Evolutionary conservation across 805 yeast genomes (phyloP).

Genomic region (Pichia heedii): DNA sequence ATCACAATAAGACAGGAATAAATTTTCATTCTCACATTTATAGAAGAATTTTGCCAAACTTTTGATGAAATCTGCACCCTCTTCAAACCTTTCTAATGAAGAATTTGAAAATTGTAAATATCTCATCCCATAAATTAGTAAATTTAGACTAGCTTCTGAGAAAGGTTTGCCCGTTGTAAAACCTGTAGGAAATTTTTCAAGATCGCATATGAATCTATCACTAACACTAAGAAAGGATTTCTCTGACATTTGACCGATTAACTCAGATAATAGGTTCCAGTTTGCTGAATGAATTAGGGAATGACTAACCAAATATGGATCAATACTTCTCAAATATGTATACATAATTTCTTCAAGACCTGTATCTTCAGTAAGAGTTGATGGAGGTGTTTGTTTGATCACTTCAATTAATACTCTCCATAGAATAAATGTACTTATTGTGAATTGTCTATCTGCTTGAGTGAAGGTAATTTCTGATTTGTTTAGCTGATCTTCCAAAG

Average conservation of each 20-base stretch:
- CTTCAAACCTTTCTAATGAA: conserved; percentile 87
- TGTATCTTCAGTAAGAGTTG: conserved; percentile 65
- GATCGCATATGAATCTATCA: conserved; percentile 86
- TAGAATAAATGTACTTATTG: conserved; percentile 78
- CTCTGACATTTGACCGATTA: conserved; percentile 85
- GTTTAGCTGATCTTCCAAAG: conserved; percentile 22
- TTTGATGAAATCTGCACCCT: conserved; percentile 81
- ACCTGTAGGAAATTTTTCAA: conserved; percentile 67
- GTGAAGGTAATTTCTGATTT: conserved; percentile 58
- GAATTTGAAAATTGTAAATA: conserved; percentile 69
- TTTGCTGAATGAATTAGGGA: conserved; percentile 79
- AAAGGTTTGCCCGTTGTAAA: conserved; percentile 27
- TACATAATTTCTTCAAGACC: conserved; percentile 89
- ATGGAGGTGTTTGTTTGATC: conserved; percentile 77
- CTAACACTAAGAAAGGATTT: conserved; percentile 79
- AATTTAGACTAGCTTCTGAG: conserved; percentile 46
- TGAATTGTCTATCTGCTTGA: conserved; percentile 77
- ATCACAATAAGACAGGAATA: conserved; percentile 75
- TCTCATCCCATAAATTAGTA: conserved; percentile 87
- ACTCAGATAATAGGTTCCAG: conserved; percentile 85
- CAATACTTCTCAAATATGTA: conserved; percentile 80
- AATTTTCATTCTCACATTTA: conserved; percentile 52
- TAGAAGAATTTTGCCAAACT: conserved; percentile 79
- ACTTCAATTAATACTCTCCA: conserved; percentile 91
- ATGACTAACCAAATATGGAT: conserved; percentile 58